A percentile compares a stretch with the other conserved stretches of the same genome.
Conservation (phyloP, 805 yeast species). For the Saccharomycopsis fermentans region DNA sequence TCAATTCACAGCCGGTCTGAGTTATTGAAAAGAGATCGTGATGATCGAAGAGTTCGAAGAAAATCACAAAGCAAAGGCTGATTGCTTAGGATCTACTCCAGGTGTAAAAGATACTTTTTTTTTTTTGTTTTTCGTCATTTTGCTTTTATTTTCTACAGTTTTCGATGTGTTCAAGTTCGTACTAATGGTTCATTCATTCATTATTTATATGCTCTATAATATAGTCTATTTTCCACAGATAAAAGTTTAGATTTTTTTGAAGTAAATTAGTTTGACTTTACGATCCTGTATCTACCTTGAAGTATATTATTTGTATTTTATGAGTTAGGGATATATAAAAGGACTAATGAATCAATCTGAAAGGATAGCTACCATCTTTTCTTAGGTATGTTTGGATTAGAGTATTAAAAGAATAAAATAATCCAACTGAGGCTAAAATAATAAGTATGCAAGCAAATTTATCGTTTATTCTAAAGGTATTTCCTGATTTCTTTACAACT, state of each 20-base stretch:
- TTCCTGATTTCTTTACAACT: neutral
- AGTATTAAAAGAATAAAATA: conserved; percentile 31
- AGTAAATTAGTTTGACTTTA: too few relatives aligned
- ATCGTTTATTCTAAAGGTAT: conserved; percentile 3
- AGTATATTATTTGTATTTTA: neutral
- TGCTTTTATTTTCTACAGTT: too few relatives aligned
- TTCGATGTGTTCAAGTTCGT: too few relatives aligned
- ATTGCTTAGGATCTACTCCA: neutral
- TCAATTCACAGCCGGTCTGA: conserved; percentile 9
- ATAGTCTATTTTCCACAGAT: too few relatives aligned
- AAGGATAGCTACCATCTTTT: conserved; percentile 44
- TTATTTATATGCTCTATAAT: too few relatives aligned
- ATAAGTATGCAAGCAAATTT: conserved; percentile 12
- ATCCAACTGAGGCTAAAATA: conserved; percentile 23
- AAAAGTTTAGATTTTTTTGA: too few relatives aligned
- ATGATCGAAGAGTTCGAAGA: conserved; percentile 13
- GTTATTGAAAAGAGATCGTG: conserved; percentile 11
- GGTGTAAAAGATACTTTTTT: too few relatives aligned
- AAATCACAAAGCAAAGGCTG: conserved; percentile 9
- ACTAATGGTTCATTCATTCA: too few relatives aligned
- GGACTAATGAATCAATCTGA: conserved; percentile 19
- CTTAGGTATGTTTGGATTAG: conserved; percentile 35
- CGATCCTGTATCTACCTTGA: neutral
- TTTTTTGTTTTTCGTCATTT: too few relatives aligned
- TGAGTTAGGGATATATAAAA: neutral